Base-by-base conservation (phyloP, 345 rosid genomes). In the Lepidium aucheri region DNA sequence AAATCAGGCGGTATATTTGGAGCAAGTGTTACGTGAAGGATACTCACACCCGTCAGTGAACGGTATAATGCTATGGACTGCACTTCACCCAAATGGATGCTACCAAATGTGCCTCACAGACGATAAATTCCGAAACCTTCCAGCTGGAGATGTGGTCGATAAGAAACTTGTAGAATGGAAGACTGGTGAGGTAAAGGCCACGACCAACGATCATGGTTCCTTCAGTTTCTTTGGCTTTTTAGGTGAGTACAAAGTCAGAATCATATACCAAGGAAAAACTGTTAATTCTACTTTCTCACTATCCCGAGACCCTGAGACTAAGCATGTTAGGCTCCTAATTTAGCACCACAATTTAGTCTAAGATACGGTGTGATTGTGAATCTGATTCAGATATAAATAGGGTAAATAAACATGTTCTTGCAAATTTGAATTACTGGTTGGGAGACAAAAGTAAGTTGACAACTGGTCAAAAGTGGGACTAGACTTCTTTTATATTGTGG, bases 51-150 rank as follows among this genome's bases (percentile, higher is more conserved):
- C 90, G 26, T 76, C 87, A 0, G 80, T 92, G 69, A 70, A 82
- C n/a, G 94, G 98, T 63, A 92, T 92, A 11, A 81, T 89, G 80
- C 80, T 86, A 4, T 92, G 97, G 98, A 82, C 95, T 0, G 97
- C 98, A 20, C 78, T 92, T 9, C 86, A 86, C 60, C 80, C 89
- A 1, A 13, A 78, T 0, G 96, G 94, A n/a, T 92, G 97, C 47
- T 92, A 89, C 76, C 80, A 79, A 53, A 89, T 87, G 97, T 89
- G 98, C 76, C 79, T 92, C 30, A 89, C 94, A 0, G 91, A 86
- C 39, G 8, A 66, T 26, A 78, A 83, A 43, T 63, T 89, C 3
- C 40, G 40, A 1, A 93, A 86, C 69, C 86, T 93, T 0, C 94
- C 91, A 0, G 86, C 98, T 0, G 97, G 97, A 3, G 76, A 93